Evolutionary conservation across 2,329 filamentous ascomycete genomes (phyloP), one percentile per base, ranked within the genome.

Genomic region (Fulvia fulva): DNA sequence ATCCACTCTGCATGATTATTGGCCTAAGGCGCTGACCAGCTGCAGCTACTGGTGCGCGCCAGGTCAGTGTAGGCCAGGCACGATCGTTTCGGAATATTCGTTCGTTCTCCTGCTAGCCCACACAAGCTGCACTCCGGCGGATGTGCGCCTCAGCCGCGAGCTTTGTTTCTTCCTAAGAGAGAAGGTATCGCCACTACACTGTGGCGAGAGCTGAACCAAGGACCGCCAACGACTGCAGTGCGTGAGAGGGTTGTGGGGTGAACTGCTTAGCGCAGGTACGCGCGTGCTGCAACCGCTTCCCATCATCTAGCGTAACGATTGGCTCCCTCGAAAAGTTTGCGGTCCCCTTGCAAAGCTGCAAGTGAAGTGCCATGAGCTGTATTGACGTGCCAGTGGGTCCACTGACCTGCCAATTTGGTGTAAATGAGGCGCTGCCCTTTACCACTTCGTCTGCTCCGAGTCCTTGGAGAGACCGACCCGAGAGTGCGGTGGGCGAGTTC

Each of bases 1-100:
- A 46, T 53, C n/a, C n/a, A 45, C 53, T 28, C 54, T 46, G 58
- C 63, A 55, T 50, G 53, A 41, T 60, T 61, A 68, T 67, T 66
- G 65, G 65, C 62, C 61, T 62, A 23, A 45, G 56, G 54, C 55
- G 56, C 56, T 45, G 37, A 51, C 56, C 41, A 53, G 56, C 46
- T 58, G 58, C 56, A 60, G 58, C 52, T 50, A 59, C 45, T 51
- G 53, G 45, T 55, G 56, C 49, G 60, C 56, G 53, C 47, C 51
- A 51, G 46, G 58, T 46, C 54, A 52, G 53, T 32, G 52, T 59
- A 54, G 44, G 50, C 30, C 37, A 58, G 46, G 52, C 34, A 55
- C 50, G 56, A 61, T 57, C 12, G 45, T 56, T 62, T 60, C 52
- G 59, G 56, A 57, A 56, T 25, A 51, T 54, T 53, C 37, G 57